Base-by-base conservation (phyloP, 768 basidiomycete species). In the Cystobasidium tubakii region DNA sequence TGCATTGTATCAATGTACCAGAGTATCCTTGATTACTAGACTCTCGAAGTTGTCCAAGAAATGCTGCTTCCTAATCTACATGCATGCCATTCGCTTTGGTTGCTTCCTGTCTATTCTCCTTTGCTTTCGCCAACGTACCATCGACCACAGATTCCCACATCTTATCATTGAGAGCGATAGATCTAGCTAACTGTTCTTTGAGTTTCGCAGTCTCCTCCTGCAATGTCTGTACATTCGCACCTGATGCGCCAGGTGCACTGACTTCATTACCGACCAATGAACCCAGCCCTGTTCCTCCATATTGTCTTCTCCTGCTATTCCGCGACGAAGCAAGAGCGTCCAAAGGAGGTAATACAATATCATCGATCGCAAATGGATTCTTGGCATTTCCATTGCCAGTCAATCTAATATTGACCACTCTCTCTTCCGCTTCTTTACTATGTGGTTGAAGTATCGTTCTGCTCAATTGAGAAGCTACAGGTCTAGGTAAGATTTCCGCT, bases 111-210 rank as follows among this genome's bases (percentile, higher is more conserved):
- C 21, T 29, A 29, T 25, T 25, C 15, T 65, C 66, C 31, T 71
- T 71, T 12, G 50, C 69, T 55, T 60, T 60, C 12, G 53, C 69
- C 19, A 79, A 43, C 19, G 77, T 75, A 44, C 78, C 70, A 54
- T 83, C 81, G 21, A 83, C 82, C 1, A 83, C 77, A 6, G 76
- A 79, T 31, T 77, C 79, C 83, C 83, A 84, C 81, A 84, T 82
- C 73, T 78, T 78, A 44, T 83, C 83, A 75, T 83, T 83, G 65
- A 83, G 78, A 69, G 79, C 77, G 17, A 78, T 76, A 6, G 82
- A 82, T 70, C 77, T 79, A 1, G 79, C 81, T 21, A 84, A 73
- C 55, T 81, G 77, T 19, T 76, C 76, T 75, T 77, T 78, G 4
- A 83, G 76, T 29, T 63, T 71, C 34, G 78, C 80, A 44, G 82